Evolutionary conservation across 108 stramenopile genomes (phyloP).

Genomic region (Aurantiochytrium sp.): DNA sequence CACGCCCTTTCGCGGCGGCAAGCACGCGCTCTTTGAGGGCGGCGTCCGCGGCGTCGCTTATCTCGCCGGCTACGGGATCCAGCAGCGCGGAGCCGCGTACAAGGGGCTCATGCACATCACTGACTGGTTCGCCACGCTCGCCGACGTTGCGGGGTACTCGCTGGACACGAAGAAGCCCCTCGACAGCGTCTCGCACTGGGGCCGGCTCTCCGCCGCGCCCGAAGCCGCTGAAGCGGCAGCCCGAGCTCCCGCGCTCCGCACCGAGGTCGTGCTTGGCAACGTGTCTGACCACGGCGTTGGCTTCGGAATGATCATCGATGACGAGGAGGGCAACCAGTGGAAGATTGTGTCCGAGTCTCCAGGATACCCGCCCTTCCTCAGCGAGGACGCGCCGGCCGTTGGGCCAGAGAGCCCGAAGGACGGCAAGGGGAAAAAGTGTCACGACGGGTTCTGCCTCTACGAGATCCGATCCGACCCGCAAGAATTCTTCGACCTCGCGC

Average conservation of each 20-base stretch:
- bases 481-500: too few relatives aligned
- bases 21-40: neutral
- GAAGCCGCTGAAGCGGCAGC: too few relatives aligned
- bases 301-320: neutral
- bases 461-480: neutral
- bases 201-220: neutral
- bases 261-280: neutral
- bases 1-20: neutral
- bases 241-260: neutral
- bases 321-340: neutral
- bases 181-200: slow-evolving; percentile 1
- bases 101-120: neutral
- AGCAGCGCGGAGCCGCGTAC: neutral
- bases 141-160: neutral
- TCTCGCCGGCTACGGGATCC: neutral
- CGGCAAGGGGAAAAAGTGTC: neutral
- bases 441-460: neutral
- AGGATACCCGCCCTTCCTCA: neutral
- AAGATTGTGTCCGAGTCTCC: neutral
- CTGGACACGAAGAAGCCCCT: neutral
- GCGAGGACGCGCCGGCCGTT: neutral
- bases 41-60: neutral
- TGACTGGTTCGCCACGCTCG: neutral
- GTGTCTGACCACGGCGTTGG: neutral
- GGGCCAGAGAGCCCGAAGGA: too few relatives aligned